These are phyloP conservation scores for Arabidopsis arenosa DNA, from an alignment of 345 rosid species.

Conservation along the genomic window DNA sequence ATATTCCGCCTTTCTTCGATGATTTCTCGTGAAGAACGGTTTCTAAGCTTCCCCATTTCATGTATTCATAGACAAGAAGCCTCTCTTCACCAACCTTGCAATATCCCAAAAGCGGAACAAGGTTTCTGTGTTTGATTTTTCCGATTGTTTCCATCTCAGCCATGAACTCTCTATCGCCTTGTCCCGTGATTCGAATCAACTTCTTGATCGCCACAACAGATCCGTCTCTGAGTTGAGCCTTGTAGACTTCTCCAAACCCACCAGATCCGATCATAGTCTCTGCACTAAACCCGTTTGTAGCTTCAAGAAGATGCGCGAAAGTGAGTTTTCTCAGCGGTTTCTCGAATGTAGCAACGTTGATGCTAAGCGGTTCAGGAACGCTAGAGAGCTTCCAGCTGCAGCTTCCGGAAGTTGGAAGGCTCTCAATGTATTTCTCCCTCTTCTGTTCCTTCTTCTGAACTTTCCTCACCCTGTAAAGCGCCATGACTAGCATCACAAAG, in stretches of 20 bases:
- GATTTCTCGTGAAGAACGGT: conserved; percentile 76
- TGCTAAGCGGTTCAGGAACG: conserved; percentile 92
- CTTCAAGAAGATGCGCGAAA: conserved; percentile 89
- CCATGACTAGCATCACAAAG: conserved; percentile 61
- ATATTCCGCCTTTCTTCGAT: conserved; percentile 55
- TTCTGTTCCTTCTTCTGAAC: conserved; percentile 61
- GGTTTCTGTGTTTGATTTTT: conserved; percentile 94
- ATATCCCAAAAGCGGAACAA: conserved; percentile 90
- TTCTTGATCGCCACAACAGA: conserved; percentile 89
- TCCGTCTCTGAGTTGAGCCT: conserved; percentile 82
- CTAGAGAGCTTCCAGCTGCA: conserved; percentile 93
- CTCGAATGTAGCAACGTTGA: conserved; percentile 95
- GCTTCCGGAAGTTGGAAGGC: conserved; percentile 89
- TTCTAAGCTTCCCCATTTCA: conserved; percentile 98
- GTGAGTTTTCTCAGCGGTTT: conserved; percentile 90
- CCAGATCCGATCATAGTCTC: conserved; percentile 91
- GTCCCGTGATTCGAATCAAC: conserved; percentile 82
- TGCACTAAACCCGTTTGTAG: conserved; percentile 92
- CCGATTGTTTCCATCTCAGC: conserved; percentile 99
- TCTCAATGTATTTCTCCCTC: conserved; percentile 81
- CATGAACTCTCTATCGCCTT: conserved; percentile 98
- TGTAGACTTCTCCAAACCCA: conserved; percentile 98
- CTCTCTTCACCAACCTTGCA: conserved; percentile 98
- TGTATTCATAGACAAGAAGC: conserved; percentile 96
- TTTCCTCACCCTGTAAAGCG: conserved; percentile 67